Base-by-base conservation (phyloP, 1,284 basidiomycete genomes). In the Apiotrichum laibachii region DNA sequence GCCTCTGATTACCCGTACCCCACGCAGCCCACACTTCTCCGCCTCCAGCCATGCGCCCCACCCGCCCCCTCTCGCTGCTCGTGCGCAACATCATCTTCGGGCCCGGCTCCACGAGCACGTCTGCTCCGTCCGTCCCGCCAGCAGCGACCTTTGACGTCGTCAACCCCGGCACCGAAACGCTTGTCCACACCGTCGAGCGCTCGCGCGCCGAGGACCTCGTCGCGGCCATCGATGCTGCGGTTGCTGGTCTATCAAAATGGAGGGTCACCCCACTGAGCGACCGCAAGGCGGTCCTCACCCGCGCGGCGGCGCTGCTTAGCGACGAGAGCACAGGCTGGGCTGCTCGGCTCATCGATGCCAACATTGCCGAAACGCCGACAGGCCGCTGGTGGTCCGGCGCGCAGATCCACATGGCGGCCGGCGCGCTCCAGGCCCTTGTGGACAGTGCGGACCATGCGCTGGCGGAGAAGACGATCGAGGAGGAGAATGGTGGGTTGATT, bases 321-420 rank as follows among this genome's bases (percentile, higher is more conserved):
- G 61, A 65, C 57, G 39, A 39, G 43, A 22, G 13, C 21, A 53
- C 10, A 10, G 57, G 55, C n/a, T 68, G 65, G 65, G 40, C 50
- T 11, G 52, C 39, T 19, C 22, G 35, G 4, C 60, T 68, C 6
- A 21, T 46, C 35, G 53, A 55, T 2, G 47, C 58, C 21, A 67
- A 68, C 56, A 19, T 47, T 7, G 35, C 31, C 12, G 67, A 68
- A 52, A 65, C 63, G 26, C 47, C 47, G 16, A 45, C 53, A 5
- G 48, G 54, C 1, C 49, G 48, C 2, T 61, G 48, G 40, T 68
- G 67, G 67, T 53, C 63, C 1, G 16, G 39, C 8, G 56, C 57
- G 19, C 67, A 67, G 56, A 34, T 62, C 15, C 33, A 39, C 22
- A 42, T 45, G 11, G 53, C 54, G 7, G 44, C 47, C 3, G 34